Base-by-base conservation (phyloP, 768 basidiomycete species). In the Lactifluus volemus region DNA sequence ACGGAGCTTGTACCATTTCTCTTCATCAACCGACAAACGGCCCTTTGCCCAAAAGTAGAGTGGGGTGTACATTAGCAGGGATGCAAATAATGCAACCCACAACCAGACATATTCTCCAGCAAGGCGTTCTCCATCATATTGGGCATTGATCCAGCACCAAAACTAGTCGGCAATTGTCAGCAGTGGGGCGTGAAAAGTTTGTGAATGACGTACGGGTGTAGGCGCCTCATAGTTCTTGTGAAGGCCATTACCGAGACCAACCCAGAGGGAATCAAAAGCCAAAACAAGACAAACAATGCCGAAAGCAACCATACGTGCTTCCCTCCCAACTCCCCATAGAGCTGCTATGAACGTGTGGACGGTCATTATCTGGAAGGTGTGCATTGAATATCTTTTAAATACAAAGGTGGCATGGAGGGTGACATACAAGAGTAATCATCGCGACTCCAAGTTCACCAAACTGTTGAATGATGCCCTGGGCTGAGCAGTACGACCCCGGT, bases 291-390 rank as follows among this genome's bases (percentile, higher is more conserved):
- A 51, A 38, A 61, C 63, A 11, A 58, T 5, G 38, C 29, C 48
- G 48, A 65, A 61, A 14, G 74, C 73, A 32, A 69, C n/a, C 9
- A 55, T 53, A 52, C 73, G 67, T 21, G 70, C 69, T 42, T 64
- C 48, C 30, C 71, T 63, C 30, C 68, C 68, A 25, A 72, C 71
- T 54, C 67, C 69, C 74, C 74, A 76, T n/a, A 79, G 60, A 14
- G 73, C 74, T 3, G 42, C 19, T 8, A 73, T 56, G 64, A 78
- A 76, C 0, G 78, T 78, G 67, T 77, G 77, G 8, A 76, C 41
- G 0, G 76, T 70, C 25, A 79, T 47, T 21, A 51, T 12, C 64
- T 65, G 32, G 47, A 41, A 38, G 4, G 21, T 4, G 15, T 15
- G 0, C 21, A 15, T 39, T 39, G 14, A 12, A 14, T 5, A 14